phyloP scores from a whole-genome alignment of 352 stramenopile genomes.

The Globisporangium spinosum region DNA sequence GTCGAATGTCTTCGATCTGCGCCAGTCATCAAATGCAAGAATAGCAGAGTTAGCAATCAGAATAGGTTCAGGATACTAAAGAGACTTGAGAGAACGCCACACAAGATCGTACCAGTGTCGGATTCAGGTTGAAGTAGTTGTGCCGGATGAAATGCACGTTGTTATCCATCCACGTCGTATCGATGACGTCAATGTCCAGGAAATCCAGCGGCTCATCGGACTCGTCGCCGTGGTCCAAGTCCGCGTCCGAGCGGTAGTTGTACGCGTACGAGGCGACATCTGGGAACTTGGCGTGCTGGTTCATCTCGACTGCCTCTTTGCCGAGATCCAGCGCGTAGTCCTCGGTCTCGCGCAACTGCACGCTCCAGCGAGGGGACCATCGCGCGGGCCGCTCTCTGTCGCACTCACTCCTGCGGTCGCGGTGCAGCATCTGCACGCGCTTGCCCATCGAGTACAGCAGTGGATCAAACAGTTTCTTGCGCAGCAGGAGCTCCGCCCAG shows the following conservation, averaged over 20 bases:
- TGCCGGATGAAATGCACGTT: conserved; percentile 83
- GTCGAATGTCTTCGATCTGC: conserved; percentile 38
- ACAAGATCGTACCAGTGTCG: conserved; percentile 50
- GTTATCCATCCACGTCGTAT: conserved; percentile 85
- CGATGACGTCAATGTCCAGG: conserved; percentile 85
- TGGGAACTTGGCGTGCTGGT: conserved; percentile 47
- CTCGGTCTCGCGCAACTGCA: conserved; percentile 24
- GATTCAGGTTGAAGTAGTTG: conserved; percentile 87
- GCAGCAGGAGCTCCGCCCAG: conserved; percentile 56
- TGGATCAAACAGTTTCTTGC: conserved; percentile 32
- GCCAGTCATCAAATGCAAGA: conserved; percentile 10
- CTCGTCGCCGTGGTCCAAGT: conserved; percentile 3
- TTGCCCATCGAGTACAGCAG: conserved; percentile 55
- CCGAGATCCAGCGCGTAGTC: conserved; percentile 27
- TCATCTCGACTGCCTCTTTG: conserved; percentile 45
- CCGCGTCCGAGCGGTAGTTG: conserved; percentile 29
- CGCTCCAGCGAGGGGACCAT: conserved; percentile 17
- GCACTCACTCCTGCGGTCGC: conserved; percentile 15
- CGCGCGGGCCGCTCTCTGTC: not conserved
- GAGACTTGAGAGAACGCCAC: not conserved
- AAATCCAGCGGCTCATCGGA: conserved; percentile 33
- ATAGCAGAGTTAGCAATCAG: conserved; percentile 5
- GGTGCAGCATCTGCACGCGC: conserved; percentile 48
- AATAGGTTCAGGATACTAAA: not conserved
- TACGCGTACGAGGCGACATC: conserved; percentile 57